phyloP scores from a whole-genome alignment of 176 grass and related monocot genomes.

The Panicum miliaceum region DNA sequence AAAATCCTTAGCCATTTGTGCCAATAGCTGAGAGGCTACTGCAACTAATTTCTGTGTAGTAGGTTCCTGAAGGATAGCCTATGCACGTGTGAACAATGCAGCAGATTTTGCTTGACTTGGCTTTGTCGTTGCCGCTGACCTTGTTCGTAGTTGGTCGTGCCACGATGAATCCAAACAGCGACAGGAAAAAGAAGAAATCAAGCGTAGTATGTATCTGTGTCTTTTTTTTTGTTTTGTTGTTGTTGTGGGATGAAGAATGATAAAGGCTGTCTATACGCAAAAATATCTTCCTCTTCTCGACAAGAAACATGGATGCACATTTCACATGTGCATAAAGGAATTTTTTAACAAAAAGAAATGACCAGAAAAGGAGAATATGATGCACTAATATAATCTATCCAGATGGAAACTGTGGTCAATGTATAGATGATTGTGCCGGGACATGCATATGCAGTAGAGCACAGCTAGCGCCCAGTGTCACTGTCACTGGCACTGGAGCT shows the following conservation, averaged over 20 bases:
- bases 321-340: not conserved
- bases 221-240: not conserved
- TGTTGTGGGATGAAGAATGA: too few species aligned
- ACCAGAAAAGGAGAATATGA: not conserved
- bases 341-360: too few species aligned
- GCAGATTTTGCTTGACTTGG: not conserved
- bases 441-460: not conserved
- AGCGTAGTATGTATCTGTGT: not conserved
- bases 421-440: too few species aligned
- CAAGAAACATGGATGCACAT: not conserved
- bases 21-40: too few species aligned
- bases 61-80: too few species aligned
- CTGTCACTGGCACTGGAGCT: not conserved
- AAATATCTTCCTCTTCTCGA: not conserved
- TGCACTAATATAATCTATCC: not conserved
- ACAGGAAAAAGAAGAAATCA: not conserved
- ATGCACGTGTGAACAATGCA: not conserved
- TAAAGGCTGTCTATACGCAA: not conserved
- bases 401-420: slow-evolving; percentile 14
- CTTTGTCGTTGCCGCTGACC: not conserved
- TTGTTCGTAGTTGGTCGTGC: not conserved
- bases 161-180: not conserved
- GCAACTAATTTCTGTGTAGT: too few species aligned
- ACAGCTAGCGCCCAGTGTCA: too few species aligned
- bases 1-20: too few species aligned